Percentiles rank a stretch among this genome's conserved stretches.
Conservation (phyloP, 2,329 filamentous ascomycete species). For the Sordariomycetes sp. region DNA sequence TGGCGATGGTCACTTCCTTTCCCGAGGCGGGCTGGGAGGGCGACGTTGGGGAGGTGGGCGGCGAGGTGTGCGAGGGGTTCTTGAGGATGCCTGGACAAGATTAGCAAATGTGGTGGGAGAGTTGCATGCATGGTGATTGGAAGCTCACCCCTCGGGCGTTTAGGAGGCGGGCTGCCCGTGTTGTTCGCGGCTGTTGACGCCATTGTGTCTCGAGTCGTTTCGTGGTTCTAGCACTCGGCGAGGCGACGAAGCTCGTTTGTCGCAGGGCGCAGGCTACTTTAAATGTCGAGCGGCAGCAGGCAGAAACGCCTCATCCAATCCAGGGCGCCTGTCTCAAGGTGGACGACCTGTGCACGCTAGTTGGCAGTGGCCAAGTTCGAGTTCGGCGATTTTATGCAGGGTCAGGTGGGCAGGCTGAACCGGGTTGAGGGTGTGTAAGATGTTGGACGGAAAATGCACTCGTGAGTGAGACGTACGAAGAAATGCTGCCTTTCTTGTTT, state of each 20-base stretch:
- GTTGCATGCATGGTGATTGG: background rate
- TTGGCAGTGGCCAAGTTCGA: no score
- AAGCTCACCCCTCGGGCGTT: background rate
- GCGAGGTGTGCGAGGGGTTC: constrained; percentile 63
- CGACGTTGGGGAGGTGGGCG: constrained; percentile 36
- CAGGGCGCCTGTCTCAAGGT: background rate
- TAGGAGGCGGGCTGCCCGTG: background rate
- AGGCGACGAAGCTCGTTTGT: background rate
- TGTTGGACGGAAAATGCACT: background rate
- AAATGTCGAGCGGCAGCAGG: background rate
- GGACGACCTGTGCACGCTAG: no score
- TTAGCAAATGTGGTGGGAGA: background rate
- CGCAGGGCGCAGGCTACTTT: background rate
- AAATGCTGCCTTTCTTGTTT: background rate
- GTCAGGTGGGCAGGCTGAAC: background rate
- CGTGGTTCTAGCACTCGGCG: background rate
- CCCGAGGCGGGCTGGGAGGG: constrained; percentile 34
- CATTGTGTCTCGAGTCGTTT: background rate
- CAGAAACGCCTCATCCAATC: background rate
- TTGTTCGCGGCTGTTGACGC: background rate
- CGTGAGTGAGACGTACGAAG: background rate
- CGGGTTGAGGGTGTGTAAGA: background rate
- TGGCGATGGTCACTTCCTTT: constrained; percentile 86
- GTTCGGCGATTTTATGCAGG: background rate
- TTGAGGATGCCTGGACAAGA: constrained; percentile 84